Percentiles rank a stretch among this genome's conserved stretches.
Conservation (phyloP, 257 asterid genomes). For the Parsonsia alboflavescens region DNA sequence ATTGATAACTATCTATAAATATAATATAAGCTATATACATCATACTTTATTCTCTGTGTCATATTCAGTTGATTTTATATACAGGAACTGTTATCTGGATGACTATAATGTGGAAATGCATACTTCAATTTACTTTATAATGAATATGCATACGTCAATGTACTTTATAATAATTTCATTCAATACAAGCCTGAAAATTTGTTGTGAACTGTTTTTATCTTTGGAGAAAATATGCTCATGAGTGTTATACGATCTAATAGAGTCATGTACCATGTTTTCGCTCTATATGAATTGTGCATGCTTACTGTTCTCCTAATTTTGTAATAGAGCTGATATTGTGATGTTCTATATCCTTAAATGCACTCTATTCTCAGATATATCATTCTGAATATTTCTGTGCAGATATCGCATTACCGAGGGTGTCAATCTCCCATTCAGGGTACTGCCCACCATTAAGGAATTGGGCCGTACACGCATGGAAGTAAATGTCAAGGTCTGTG, state of each 20-base stretch:
- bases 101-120: not conserved
- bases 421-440: slow-evolving; percentile 98
- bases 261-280: not conserved
- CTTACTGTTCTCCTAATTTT: not conserved
- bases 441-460: slow-evolving; percentile 96
- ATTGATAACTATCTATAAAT: no score
- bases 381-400: slow-evolving; percentile 18
- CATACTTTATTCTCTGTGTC: not conserved
- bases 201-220: not conserved
- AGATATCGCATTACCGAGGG: slow-evolving; percentile 99
- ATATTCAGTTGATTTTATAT: not conserved
- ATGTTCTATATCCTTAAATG: not conserved
- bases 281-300: not conserved
- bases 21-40: no score
- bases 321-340: not conserved
- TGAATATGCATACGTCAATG: not conserved
- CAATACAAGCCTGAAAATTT: not conserved
- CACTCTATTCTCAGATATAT: not conserved
- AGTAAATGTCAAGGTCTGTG: slow-evolving; percentile 94
- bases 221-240: not conserved
- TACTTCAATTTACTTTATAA: not conserved
- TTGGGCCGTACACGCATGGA: slow-evolving; percentile 99
- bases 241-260: not conserved
- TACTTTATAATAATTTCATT: not conserved
- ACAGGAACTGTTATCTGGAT: not conserved